A percentile compares a stretch with the other conserved stretches of the same genome.
Conservation (phyloP, 192 early-diverging fungal species). For the Radiomyces spectabilis region DNA sequence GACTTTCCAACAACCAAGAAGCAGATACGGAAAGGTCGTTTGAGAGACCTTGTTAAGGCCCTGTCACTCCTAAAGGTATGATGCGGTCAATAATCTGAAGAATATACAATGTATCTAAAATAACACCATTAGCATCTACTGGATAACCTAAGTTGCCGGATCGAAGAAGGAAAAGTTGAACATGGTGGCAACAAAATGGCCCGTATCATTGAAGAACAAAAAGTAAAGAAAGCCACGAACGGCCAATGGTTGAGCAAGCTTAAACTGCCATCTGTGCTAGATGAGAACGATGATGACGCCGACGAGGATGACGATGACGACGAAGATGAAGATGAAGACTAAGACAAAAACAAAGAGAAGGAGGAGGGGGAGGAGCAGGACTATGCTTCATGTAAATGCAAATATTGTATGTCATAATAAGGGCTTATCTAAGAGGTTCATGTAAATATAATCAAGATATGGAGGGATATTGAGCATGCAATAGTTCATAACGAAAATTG, state of each 20-base stretch:
- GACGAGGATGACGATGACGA: not conserved
- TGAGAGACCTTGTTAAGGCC: not conserved
- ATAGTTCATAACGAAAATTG: too few species aligned
- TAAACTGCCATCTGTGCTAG: not conserved
- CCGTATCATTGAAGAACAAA: not conserved
- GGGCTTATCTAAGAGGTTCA: too few species aligned
- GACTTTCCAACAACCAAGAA: not conserved
- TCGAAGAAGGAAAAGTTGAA: not conserved
- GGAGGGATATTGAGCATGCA: too few species aligned
- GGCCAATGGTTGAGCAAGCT: not conserved
- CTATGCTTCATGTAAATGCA: too few species aligned
- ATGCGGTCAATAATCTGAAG: not conserved
- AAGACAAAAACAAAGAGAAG: not conserved
- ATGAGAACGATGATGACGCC: not conserved
- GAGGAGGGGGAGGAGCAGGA: not conserved
- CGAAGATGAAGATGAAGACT: not conserved
- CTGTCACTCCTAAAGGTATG: not conserved
- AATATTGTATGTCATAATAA: too few species aligned
- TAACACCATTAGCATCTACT: not conserved
- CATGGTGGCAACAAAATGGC: not conserved
- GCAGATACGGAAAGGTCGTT: not conserved
- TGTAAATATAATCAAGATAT: too few species aligned
- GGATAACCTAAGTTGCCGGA: not conserved
- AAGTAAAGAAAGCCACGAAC: not conserved
- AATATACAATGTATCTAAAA: not conserved